Percentiles rank a stretch among this genome's conserved stretches.
Conservation (phyloP, 148 eudicot species). For the Camellia lanceoleosa region DNA sequence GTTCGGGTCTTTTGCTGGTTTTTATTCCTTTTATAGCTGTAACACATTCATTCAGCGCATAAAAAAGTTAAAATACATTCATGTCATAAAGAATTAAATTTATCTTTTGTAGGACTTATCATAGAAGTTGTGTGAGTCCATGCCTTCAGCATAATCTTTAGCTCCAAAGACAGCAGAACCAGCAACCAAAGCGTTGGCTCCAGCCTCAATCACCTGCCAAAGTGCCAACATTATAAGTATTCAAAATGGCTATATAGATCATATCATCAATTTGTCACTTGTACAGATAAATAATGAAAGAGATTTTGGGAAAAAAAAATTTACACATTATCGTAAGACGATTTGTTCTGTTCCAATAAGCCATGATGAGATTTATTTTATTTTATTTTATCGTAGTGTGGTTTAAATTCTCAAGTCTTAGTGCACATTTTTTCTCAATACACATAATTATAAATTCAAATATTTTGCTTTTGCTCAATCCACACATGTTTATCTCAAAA, state of each 20-base stretch:
- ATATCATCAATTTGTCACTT: neutral
- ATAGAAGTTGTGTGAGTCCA: conserved; percentile 10
- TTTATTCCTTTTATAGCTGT: conserved; percentile 97
- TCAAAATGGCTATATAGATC: no score
- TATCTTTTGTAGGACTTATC: conserved; percentile 9
- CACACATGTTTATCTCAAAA: no score
- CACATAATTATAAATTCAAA: no score
- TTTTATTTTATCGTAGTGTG: no score
- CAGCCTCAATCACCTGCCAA: conserved; percentile 95
- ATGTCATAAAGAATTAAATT: neutral
- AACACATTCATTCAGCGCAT: conserved; percentile 19
- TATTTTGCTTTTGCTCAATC: no score
- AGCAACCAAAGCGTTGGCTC: conserved; percentile 98
- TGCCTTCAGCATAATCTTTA: conserved; percentile 97
- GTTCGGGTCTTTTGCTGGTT: conserved; percentile 85
- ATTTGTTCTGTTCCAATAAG: neutral
- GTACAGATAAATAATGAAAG: neutral
- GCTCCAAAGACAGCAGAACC: conserved; percentile 99
- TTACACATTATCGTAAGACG: neutral
- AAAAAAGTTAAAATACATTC: conserved; percentile 11
- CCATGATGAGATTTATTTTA: no score
- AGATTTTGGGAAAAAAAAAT: neutral
- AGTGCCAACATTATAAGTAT: conserved; percentile 19
- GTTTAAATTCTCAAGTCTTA: no score
- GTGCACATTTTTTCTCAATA: no score